Percentiles rank a stretch among this genome's conserved stretches.
phyloP scores from a whole-genome alignment of 257 asterid genomes.

The Solanum tarijense region DNA sequence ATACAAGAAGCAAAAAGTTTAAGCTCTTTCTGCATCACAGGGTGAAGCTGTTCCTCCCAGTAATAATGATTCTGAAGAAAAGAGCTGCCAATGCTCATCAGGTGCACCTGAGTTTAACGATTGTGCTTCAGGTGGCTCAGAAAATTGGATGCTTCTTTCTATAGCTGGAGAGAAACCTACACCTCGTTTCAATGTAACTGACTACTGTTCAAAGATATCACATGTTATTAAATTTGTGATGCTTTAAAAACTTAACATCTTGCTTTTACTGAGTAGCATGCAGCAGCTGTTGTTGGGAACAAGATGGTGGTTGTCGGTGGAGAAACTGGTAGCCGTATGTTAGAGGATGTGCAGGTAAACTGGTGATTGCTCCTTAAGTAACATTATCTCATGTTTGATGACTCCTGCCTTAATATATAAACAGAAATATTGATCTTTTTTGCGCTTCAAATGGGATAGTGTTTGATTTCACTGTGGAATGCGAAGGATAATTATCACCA shows the following conservation, averaged over 20 bases:
- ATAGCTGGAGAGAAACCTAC: constrained; percentile 78
- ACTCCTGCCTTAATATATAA: neutral
- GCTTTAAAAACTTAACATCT: neutral
- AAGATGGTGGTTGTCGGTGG: constrained; percentile 99
- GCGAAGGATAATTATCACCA: neutral
- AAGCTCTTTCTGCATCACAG: constrained; percentile 29
- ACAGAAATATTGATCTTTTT: neutral
- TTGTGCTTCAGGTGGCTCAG: constrained; percentile 76
- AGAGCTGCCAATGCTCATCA: constrained; percentile 43
- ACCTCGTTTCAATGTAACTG: constrained; percentile 73
- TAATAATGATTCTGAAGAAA: constrained; percentile 45
- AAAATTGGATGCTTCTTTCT: constrained; percentile 91
- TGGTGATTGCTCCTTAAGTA: neutral
- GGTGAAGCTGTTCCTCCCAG: constrained; percentile 45
- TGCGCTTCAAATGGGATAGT: neutral
- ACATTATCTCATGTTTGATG: neutral
- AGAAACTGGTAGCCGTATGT: constrained; percentile 69
- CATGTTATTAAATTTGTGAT: neutral
- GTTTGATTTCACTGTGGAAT: neutral
- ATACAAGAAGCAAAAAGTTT: neutral
- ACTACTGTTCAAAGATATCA: neutral
- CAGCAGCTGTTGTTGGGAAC: constrained; percentile 93
- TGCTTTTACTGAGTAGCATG: constrained; percentile 53
- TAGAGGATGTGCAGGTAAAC: constrained; percentile 89
- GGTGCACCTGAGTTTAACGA: constrained; percentile 59